Base-by-base conservation (phyloP, 1,139 yeast genomes). In the Yamadazyma epiphylla region DNA sequence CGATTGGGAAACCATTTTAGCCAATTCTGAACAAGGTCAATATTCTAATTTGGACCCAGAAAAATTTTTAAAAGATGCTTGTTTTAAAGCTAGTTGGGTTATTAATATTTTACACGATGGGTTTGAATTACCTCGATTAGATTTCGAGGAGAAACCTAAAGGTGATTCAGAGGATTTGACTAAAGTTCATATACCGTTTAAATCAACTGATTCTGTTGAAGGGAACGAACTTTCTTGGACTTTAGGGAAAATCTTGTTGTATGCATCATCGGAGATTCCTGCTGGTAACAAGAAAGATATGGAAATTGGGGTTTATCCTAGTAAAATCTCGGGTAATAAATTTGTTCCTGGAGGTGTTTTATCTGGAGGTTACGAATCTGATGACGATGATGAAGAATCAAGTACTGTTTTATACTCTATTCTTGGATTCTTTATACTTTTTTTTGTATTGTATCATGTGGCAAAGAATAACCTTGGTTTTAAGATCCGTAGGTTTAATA, bases 71-170 rank as follows among this genome's bases (percentile, higher is more conserved):
- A 64, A 60, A 34, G 82, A 78, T 47, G 81, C 89, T 2, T 84
- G 94, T 52, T 84, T 84, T 57, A 84, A 84, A 46, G 89, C 91
- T 6, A 76, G 80, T 43, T 84, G 94, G 94, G 84, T 84, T 2
- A 64, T 82, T 22, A 82, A 80, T 50, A 64, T 84, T 11, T 58
- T 84, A 25, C 94, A 84, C 46, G 94, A 84, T 45, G 94, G 94
- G 1, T 83, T 82, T 49, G 81, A 74, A 25, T 58, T 84, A 23
- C 94, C 94, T 2, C 53, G 87, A 37, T 57, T 76, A 9, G 84
- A 74, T 6, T 38, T 77, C 24, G 20, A 17, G 20, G 82, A 77
- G 24, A 49, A 67, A 0, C 51, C 52, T 3, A 34, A 51, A 27
- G 39, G 42, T 30, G 33, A 45, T 28, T 30, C 39, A 20, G 52